Percentiles rank a stretch among this genome's conserved stretches.
Conservation (phyloP, 78 protist genomes). For the Chrysochromulina parva region DNA sequence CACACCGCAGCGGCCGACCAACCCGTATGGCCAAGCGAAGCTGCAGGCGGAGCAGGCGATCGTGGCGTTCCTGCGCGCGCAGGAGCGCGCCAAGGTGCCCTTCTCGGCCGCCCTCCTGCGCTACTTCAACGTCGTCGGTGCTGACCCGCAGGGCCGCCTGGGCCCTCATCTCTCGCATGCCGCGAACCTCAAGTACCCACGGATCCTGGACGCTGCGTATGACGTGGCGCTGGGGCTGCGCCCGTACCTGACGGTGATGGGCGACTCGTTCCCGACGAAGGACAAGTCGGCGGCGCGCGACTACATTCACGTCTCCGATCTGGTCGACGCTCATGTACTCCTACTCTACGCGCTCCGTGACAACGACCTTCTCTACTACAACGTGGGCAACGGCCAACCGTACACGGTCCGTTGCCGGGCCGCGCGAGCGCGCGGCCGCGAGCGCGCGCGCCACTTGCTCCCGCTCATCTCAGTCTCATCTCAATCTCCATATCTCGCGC, state of each 20-base stretch:
- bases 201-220: slow-evolving; percentile 22
- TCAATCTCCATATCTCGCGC: too few species aligned
- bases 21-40: slow-evolving; percentile 12
- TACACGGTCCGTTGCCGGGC: not conserved
- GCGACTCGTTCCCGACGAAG: not conserved
- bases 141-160: not conserved
- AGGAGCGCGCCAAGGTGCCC: not conserved
- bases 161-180: not conserved
- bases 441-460: too few species aligned
- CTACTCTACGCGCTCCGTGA: not conserved
- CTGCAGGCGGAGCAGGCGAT: slow-evolving; percentile 24
- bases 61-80: not conserved
- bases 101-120: slow-evolving; percentile 20
- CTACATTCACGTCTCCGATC: slow-evolving; percentile 94
- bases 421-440: too few species aligned
- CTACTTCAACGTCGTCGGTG: slow-evolving; percentile 33
- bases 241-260: not conserved
- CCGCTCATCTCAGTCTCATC: too few species aligned
- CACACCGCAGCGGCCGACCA: slow-evolving; percentile 17
- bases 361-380: not conserved
- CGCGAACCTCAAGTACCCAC: not conserved
- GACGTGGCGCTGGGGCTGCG: slow-evolving; percentile 25
- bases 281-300: slow-evolving; percentile 98
- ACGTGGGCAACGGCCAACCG: slow-evolving; percentile 5
- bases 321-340: slow-evolving; percentile 54